Evolutionary conservation across 129 eudicot species (phyloP), one percentile per base, ranked within the genome.

Genomic region (Arctium minus): DNA sequence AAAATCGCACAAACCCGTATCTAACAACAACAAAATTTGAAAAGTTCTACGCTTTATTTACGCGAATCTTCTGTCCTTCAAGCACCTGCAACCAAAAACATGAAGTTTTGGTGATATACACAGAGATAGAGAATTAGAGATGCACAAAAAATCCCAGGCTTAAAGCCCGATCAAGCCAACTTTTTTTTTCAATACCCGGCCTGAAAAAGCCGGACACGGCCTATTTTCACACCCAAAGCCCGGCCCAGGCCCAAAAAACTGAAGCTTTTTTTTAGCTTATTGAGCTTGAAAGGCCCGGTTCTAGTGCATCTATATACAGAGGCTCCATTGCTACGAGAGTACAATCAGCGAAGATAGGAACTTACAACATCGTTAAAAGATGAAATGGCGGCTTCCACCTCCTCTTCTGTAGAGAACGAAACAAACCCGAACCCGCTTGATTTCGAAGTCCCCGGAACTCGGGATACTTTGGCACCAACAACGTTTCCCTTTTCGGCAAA

Each of bases 361-460:
- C 94, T 84, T 86, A 95, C 98, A 78, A 87, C 90, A 31, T 95
- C 88, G 73, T 95, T 92, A 31, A 91, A 80, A 74, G 97, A 85
- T 38, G 94, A 79, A 60, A 95, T 87, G 70, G 94, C 97, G 75
- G 91, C 92, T 75, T 95, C 97, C 37, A 91, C 97, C 33, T 91
- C 98, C 83, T 91, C 98, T 76, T 95, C 98, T 7, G 98, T 89
- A 62, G 94, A 84, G 83, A 95, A 91, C 10, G 93, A 17, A 72
- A 95, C 98, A 80, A 95, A 95, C 42, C 97, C 99, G 80, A 84
- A 96, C 18, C 97, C 97, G 44, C 86, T 90, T 65, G 97, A 91
- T 80, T 96, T 96, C 18, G 97, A 93, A 79, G 99, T 91, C 60
- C 97, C 97, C 0, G 97, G 99, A 72, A 88, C 93, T 79, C 99